Evolutionary conservation across 805 yeast species (phyloP), one percentile per base, ranked within the genome.

Genomic region (Saturnispora sekii): DNA sequence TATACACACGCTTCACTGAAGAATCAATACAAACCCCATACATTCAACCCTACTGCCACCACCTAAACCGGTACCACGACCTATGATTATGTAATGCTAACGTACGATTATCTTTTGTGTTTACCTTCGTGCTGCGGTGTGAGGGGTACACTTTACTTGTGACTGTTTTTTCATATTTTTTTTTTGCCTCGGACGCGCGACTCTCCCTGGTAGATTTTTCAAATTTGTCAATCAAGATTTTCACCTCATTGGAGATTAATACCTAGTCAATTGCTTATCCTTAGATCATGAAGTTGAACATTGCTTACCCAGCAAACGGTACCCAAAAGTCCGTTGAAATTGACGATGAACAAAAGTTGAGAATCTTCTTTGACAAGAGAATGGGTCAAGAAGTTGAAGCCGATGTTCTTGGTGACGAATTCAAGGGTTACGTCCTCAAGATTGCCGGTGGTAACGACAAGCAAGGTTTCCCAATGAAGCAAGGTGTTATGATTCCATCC

Each of bases 381-480:
- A 86, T 93, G 82, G 98, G 98, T 67, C 97, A 88, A 77, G 98
- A 93, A 77, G 95, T 93, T 68, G 96, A 88, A 69, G 98, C 97
- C 74, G 98, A 93, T 73, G 73, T 87, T 57, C 84, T 93, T 64
- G 95, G 95, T 68, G 97, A 93, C 66, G 98, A 94, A 77, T 87
- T 90, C 90, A 90, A 88, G 76, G 98, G 98, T 68, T 93, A 93
- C 88, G 73, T 87, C 69, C 89, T 93, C 85, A 94, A 84, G 80
- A 89, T 93, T 73, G 75, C 97, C 64, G 98, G 98, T 70, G 98
- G 98, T 83, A 93, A 93, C 84, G 98, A 93, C 79, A 93, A 93
- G 79, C 98, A 93, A 80, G 98, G 98, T 79, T 93, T 93, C 96
- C 97, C 98, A 77, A 93, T 94, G 98, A 93, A 89, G 77, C 98